These are phyloP conservation scores for Lycium barbarum DNA, from an alignment of 257 asterid species.

Conservation along the genomic window DNA sequence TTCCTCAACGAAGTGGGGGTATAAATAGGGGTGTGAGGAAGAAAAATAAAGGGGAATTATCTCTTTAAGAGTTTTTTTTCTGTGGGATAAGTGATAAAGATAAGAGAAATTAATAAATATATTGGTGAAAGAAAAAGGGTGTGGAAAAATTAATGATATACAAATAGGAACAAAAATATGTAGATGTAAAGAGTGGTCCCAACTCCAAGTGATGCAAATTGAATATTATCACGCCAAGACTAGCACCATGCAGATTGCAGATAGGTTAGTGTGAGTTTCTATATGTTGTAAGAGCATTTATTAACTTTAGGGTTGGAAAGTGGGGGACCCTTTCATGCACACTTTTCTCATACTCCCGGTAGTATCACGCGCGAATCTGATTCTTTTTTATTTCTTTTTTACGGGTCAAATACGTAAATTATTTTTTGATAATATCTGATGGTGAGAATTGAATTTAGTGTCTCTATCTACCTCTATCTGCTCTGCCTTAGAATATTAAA, in stretches of 20 bases:
- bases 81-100: slow-evolving; percentile 16
- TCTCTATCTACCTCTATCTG: neutral
- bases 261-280: slow-evolving; percentile 45
- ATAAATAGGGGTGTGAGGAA: slow-evolving; percentile 43
- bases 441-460: neutral
- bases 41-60: slow-evolving; percentile 21
- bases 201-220: slow-evolving; percentile 45
- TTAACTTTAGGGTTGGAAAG: slow-evolving; percentile 47
- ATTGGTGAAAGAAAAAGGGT: slow-evolving; percentile 34
- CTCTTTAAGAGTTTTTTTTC: neutral
- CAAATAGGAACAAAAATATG: slow-evolving; percentile 35
- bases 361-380: neutral
- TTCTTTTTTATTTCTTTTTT: neutral
- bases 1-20: slow-evolving; percentile 33
- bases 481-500: too few species aligned
- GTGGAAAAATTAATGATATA: slow-evolving; percentile 24
- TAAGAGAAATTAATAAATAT: neutral
- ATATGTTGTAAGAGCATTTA: slow-evolving; percentile 46
- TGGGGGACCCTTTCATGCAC: slow-evolving; percentile 45
- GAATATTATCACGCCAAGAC: slow-evolving; percentile 59
- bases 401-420: neutral
- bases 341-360: neutral
- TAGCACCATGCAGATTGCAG: slow-evolving; percentile 47
- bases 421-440: neutral
- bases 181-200: slow-evolving; percentile 49